These are phyloP conservation scores for Monilinia polystroma DNA, from an alignment of 2,329 filamentous ascomycete species.

Conservation along the genomic window DNA sequence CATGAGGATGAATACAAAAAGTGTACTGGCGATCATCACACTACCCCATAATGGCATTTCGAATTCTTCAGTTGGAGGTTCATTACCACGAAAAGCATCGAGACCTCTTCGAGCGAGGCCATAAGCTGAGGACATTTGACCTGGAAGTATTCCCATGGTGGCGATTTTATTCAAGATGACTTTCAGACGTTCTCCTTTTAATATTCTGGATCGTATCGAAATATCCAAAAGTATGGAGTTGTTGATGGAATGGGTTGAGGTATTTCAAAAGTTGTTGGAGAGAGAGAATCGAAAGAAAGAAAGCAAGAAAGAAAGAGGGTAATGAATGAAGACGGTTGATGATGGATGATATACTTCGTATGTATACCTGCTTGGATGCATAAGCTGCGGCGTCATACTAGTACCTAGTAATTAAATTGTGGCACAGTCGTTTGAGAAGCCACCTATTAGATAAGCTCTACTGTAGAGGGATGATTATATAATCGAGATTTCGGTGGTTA, in stretches of 20 bases:
- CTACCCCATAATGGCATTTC: conserved; percentile 34
- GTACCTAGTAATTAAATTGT: background rate
- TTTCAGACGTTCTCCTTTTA: background rate
- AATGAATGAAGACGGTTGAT: background rate
- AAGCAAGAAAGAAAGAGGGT: background rate
- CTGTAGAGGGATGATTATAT: background rate
- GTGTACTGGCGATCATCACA: conserved; percentile 27
- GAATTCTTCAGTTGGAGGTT: background rate
- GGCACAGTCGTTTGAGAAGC: conserved; percentile 1
- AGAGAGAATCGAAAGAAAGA: background rate
- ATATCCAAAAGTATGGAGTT: background rate
- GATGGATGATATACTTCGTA: no score
- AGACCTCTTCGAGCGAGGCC: conserved; percentile 5
- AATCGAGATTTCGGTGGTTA: background rate
- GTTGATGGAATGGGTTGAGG: background rate
- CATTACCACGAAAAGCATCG: background rate
- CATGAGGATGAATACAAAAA: conserved; percentile 22
- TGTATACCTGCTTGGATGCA: no score
- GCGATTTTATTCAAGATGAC: background rate
- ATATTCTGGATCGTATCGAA: background rate
- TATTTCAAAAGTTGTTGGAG: background rate
- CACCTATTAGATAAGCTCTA: background rate
- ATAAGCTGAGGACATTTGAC: background rate
- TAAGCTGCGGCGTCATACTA: background rate
- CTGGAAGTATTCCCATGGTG: conserved; percentile 10